Evolutionary conservation across 164 flowering plant genomes (phyloP), one percentile per base, ranked within the genome.

Genomic region (Umbilicus rupestris): DNA sequence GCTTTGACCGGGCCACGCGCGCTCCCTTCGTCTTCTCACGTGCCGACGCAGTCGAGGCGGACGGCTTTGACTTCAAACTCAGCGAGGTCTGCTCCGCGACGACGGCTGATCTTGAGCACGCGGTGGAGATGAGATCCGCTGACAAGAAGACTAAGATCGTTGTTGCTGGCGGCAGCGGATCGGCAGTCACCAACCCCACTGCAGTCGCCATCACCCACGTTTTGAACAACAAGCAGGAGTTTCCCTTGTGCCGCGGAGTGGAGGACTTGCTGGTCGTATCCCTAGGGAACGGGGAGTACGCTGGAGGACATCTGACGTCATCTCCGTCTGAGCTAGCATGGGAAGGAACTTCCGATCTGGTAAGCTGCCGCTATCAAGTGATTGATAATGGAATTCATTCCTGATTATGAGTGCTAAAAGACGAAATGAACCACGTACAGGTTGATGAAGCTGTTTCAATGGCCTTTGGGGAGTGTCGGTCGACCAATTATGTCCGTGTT

Each of bases 171-270:
- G 59, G 57, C 10, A 83, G 73, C 3, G 59, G 57, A 12, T 50
- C 82, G 4, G 79, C 87, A 31, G 85, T 82, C 86, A 85, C 79
- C 68, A 86, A 86, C 68, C 91, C 91, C 11, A 84, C 88, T 52
- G 88, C 88, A 0, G 82, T 85, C 3, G 88, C 92, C 0, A 78
- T 87, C 37, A 87, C 92, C 19, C 92, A 87, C 73, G 92, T 85
- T 67, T 72, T 87, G 44, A 82, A 87, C 62, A 87, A 87, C 73
- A 83, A 83, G 73, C 86, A 76, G 33, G 92, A 87, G 74, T 85
- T 87, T 42, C 92, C 92, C 1, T 77, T 78, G 28, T 81, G 83
- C 28, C 72, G 74, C 3, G 79, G 86, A 3, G 87, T 85, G 7
- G 85, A 77, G 63, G 88, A 85, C 52, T 65, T 85, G 5, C 9